Evolutionary conservation across 495 filamentous ascomycete species (phyloP), one percentile per base, ranked within the genome.

Genomic region (Parmelia sp.): DNA sequence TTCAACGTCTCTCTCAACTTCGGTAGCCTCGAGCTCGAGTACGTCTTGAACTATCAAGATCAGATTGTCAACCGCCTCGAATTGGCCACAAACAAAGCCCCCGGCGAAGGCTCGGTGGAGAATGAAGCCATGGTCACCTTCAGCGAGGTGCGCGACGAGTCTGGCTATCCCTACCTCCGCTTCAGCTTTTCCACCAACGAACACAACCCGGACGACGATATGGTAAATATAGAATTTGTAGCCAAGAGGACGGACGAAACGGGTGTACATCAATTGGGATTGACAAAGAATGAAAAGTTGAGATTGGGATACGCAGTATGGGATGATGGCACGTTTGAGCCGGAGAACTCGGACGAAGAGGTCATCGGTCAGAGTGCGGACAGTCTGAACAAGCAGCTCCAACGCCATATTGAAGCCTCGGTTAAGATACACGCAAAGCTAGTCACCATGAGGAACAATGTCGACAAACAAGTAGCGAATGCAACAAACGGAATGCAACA

Each of bases 141-240:
- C 60, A 66, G 64, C 37, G 66, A 55, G 12, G 59, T 62, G 2
- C 64, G 69, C 42, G 68, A 70, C 51, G 70, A 70, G 47, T 58
- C 58, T 29, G 69, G 63, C 31, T 68, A 68, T 51, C 70, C 70
- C 4, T 65, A 68, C 58, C 44, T 71, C 19, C 63, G 56, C 11
- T 64, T 40, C 42, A 64, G 66, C 15, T 70, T 64, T 40, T 60
- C 42, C 14, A 68, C 69, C 19, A 66, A 62, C 40, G 65, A 67
- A 27, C 60, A 65, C 21, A 66, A 66, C 29, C 66, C 66, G 23
- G 58, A 66, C 5, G 60, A 42, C 25, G 61, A 65, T 25, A 66
- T 69, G 37, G 58, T 71, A 40, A 70, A 72, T 45, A 62, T 72
- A 60, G 68, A 72, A 56, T 71, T 71, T 7, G 64, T 68, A 12